Evolutionary conservation across 306 rosid genomes (phyloP).

Genomic region (Datisca glomerata): DNA sequence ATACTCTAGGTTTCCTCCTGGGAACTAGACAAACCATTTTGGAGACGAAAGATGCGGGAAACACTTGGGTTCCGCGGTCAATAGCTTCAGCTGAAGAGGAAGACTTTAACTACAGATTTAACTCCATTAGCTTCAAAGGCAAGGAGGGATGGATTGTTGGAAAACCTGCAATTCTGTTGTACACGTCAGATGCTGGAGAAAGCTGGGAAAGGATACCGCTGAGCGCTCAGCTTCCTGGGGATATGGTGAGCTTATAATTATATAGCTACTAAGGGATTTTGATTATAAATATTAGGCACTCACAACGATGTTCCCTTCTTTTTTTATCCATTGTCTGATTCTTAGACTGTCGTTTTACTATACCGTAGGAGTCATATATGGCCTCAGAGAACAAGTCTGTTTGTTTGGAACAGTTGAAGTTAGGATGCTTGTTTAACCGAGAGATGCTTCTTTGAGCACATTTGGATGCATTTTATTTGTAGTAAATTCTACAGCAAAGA

Average conservation of each 20-base stretch:
- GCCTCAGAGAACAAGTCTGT: background rate
- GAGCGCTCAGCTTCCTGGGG: slow-evolving; percentile 86
- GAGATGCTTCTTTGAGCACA: too few species aligned
- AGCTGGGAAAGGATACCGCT: slow-evolving; percentile 92
- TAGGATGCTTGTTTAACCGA: background rate
- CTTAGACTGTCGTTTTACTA: background rate
- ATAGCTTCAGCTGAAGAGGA: slow-evolving; percentile 95
- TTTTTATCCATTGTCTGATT: background rate
- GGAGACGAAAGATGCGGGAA: slow-evolving; percentile 94
- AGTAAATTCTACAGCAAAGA: too few species aligned
- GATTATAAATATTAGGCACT: too few species aligned
- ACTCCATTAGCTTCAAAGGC: slow-evolving; percentile 83
- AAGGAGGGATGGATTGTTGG: slow-evolving; percentile 97
- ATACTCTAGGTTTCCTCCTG: slow-evolving; percentile 60
- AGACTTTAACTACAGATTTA: slow-evolving; percentile 89
- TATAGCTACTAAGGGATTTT: too few species aligned
- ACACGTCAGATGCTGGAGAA: slow-evolving; percentile 81
- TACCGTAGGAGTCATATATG: too few species aligned
- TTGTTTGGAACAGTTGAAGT: background rate
- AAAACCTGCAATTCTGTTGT: slow-evolving; percentile 74
- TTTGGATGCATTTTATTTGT: too few species aligned
- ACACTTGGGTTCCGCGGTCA: slow-evolving; percentile 77
- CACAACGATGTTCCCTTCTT: too few species aligned
- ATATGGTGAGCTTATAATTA: slow-evolving; percentile 57
- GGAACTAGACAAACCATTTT: slow-evolving; percentile 83